A percentile compares a stretch with the other conserved stretches of the same genome.
These are phyloP conservation scores for Eucommia ulmoides DNA, from an alignment of 257 asterid genomes.

Conservation along the genomic window DNA sequence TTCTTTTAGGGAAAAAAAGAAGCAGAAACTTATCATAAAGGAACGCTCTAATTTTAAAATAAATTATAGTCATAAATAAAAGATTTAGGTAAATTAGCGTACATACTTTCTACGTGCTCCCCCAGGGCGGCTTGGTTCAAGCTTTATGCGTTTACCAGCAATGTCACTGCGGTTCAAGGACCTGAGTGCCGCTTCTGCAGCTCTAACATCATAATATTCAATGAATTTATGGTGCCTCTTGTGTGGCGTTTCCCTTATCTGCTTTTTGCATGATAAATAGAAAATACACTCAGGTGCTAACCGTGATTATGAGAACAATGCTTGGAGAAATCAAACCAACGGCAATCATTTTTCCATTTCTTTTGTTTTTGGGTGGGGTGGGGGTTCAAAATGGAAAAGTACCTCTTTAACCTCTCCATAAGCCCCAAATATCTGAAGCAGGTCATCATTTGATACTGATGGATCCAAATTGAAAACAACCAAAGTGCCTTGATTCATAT, in stretches of 20 bases:
- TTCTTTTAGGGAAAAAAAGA: no score
- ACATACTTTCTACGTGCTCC: conserved; percentile 79
- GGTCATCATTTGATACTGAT: conserved; percentile 60
- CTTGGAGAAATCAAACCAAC: background rate
- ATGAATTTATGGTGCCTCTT: conserved; percentile 68
- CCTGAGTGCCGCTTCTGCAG: conserved; percentile 75
- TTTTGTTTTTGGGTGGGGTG: no score
- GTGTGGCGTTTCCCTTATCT: conserved; percentile 81
- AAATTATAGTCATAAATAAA: no score
- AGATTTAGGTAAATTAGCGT: no score
- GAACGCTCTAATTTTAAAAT: no score
- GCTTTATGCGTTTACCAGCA: conserved; percentile 81
- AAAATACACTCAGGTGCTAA: conserved; percentile 3
- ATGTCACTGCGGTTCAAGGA: conserved; percentile 67
- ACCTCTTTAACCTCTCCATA: conserved; percentile 94
- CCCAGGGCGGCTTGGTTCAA: conserved; percentile 88
- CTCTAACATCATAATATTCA: conserved; percentile 76
- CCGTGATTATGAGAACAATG: background rate
- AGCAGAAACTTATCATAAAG: conserved; percentile 1
- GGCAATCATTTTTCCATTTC: no score
- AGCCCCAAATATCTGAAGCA: conserved; percentile 56
- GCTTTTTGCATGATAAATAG: conserved; percentile 12
- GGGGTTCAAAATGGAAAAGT: no score
- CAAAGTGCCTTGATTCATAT: conserved; percentile 69
- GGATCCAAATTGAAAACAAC: conserved; percentile 65